Base-by-base conservation (phyloP, 2,329 filamentous ascomycete genomes). In the Lasiodiplodia sp. region DNA sequence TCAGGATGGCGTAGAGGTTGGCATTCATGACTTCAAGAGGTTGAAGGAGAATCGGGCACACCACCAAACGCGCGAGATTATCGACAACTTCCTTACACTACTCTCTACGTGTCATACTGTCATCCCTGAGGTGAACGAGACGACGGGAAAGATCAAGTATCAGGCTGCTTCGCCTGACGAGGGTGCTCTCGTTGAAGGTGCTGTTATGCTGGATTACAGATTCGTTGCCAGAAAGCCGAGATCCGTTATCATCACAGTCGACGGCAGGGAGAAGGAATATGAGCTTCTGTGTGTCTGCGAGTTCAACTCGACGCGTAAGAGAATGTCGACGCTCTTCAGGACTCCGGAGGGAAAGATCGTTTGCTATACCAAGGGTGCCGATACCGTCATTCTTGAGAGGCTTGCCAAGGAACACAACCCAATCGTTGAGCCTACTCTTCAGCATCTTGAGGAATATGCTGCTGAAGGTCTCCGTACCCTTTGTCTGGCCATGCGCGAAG, bases 161-260 rank as follows among this genome's bases (percentile, higher is more conserved):
- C 96, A 99, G 82, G 96, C 96, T 28, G 95, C 96, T 1, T 99
- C 96, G 28, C 96, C 96, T 0, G 96, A 99, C 73, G 96, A 99
- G 79, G 96, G 95, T 68, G 96, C 96, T n/a, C 84, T 99, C 60
- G 96, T 99, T 0, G 92, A 97, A 75, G 96, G 96, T 68, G 96
- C 96, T 1, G 88, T 94, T 3, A 82, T 86, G 57, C 85, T 99
- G 64, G 96, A 95, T 4, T 98, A 97, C 83, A 90, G 88, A 68
- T 99, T 99, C 78, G 89, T 91, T 63, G 94, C 96, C 64, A 89
- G 96, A 75, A 97, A 96, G 82, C 96, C 96, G 37, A 89, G 90
- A 69, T 88, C 93, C 5, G 96, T 99, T 37, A 91, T 94, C 51
- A 94, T 98, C 73, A 87, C 91, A 68, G 90, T 91, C 1, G 87